Percentiles rank a stretch among this genome's conserved stretches.
Conservation (phyloP, 108 stramenopile genomes). For the Nitzschia palea region DNA sequence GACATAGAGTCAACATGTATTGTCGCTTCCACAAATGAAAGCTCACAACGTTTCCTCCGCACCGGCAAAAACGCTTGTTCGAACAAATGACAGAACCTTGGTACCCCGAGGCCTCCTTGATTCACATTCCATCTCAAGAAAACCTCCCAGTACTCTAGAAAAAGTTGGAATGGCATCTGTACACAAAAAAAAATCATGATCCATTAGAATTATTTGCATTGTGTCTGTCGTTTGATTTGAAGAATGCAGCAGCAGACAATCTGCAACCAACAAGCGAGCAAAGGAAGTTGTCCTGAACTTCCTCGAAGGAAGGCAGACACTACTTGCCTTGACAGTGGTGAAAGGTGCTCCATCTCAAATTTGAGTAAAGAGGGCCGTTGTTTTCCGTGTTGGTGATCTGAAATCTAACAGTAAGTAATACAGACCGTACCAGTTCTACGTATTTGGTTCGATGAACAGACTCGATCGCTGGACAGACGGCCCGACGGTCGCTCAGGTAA, state of each 20-base stretch:
- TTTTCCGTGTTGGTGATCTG: too few species aligned
- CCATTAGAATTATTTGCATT: slow-evolving; percentile 97
- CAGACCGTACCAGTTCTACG: too few species aligned
- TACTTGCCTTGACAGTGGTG: not conserved
- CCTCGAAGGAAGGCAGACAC: slow-evolving; percentile 61
- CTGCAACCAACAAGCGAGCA: slow-evolving; percentile 88
- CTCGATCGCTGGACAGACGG: too few species aligned
- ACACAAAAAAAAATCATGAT: slow-evolving; percentile 81
- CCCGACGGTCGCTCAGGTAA: too few species aligned
- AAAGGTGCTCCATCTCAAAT: not conserved
- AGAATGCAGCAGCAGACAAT: slow-evolving; percentile 92
- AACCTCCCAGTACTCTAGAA: slow-evolving; percentile 87
- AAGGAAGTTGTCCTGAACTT: slow-evolving; percentile 88
- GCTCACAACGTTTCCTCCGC: slow-evolving; percentile 68
- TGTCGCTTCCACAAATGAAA: slow-evolving; percentile 78
- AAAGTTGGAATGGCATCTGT: slow-evolving; percentile 92
- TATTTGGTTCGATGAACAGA: too few species aligned
- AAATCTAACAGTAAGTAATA: too few species aligned
- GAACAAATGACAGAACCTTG: slow-evolving; percentile 85
- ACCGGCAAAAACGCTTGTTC: slow-evolving; percentile 81
- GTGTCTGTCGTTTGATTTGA: slow-evolving; percentile 97
- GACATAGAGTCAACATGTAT: slow-evolving; percentile 76
- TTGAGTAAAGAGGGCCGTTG: too few species aligned
- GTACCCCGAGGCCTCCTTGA: slow-evolving; percentile 66
- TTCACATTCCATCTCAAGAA: slow-evolving; percentile 90